These are phyloP conservation scores for Striga asiatica DNA, from an alignment of 257 asterid species.

Conservation along the genomic window DNA sequence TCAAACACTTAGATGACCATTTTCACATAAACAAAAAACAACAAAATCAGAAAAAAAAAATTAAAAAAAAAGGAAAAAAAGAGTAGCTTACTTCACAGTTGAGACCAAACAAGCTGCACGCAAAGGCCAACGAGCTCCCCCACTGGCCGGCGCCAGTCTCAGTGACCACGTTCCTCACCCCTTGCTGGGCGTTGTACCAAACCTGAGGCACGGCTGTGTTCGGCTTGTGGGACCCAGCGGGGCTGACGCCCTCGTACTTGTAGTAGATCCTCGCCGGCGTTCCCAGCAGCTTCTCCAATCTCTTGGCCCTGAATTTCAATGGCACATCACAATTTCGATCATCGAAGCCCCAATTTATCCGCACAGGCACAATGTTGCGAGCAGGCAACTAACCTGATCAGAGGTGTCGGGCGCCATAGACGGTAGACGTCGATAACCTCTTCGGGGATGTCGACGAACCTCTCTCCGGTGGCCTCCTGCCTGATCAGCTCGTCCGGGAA, in stretches of 20 bases:
- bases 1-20: neutral
- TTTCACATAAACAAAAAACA: no score
- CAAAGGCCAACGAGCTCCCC: constrained; percentile 86
- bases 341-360: neutral
- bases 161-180: constrained; percentile 66
- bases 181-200: constrained; percentile 77
- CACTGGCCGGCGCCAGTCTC: constrained; percentile 99
- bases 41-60: neutral
- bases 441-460: constrained; percentile 71
- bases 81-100: constrained; percentile 53
- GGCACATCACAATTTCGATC: neutral
- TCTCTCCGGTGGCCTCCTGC: constrained; percentile 51
- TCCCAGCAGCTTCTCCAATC: constrained; percentile 74
- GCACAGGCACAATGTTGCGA: no score
- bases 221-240: constrained; percentile 91
- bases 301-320: constrained; percentile 55
- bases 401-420: constrained; percentile 95
- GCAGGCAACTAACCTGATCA: constrained; percentile 57
- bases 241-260: constrained; percentile 96
- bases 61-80: neutral
- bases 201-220: constrained; percentile 93
- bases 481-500: constrained; percentile 74
- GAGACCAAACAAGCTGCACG: constrained; percentile 74
- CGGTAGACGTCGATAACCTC: constrained; percentile 70
- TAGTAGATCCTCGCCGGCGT: constrained; percentile 91